phyloP scores from a whole-genome alignment of 2,329 filamentous ascomycete genomes.

The Polytolypa hystricis region DNA sequence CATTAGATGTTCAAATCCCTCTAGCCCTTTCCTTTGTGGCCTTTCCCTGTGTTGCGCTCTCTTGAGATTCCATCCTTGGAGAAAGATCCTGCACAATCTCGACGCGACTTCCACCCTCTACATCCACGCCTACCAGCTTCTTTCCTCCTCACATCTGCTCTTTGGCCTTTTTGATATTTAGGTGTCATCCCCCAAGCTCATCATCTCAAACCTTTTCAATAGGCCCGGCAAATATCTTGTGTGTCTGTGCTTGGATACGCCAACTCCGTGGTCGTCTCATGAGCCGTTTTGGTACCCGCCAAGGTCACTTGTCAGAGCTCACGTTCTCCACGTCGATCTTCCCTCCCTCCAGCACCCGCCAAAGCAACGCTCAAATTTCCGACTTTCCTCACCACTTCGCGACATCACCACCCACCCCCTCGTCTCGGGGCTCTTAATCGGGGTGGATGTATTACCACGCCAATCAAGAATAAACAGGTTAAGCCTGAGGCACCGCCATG shows the following conservation, averaged over 20 bases:
- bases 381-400: slow-evolving; percentile 4
- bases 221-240: background rate
- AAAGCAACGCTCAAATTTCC: slow-evolving; percentile 15
- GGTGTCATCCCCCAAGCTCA: slow-evolving; percentile 1
- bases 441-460: slow-evolving; percentile 14
- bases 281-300: slow-evolving; percentile 13
- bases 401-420: slow-evolving; percentile 3
- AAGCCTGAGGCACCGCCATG: slow-evolving; percentile 20
- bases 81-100: too few species aligned
- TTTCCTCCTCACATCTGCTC: slow-evolving; percentile 9
- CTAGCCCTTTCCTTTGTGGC: too few species aligned
- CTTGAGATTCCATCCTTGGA: too few species aligned
- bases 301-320: slow-evolving; percentile 19
- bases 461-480: slow-evolving; percentile 10
- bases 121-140: slow-evolving; percentile 12
- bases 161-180: slow-evolving; percentile 7
- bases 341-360: slow-evolving; percentile 11
- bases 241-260: too few species aligned
- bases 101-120: too few species aligned
- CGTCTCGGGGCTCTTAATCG: background rate
- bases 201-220: background rate
- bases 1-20: too few species aligned
- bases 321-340: slow-evolving; percentile 15
- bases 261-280: background rate
- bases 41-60: too few species aligned